A percentile compares a stretch with the other conserved stretches of the same genome.
Evolutionary conservation across 768 basidiomycete genomes (phyloP).

Genomic region (Pleurotus salmoneostramineus): DNA sequence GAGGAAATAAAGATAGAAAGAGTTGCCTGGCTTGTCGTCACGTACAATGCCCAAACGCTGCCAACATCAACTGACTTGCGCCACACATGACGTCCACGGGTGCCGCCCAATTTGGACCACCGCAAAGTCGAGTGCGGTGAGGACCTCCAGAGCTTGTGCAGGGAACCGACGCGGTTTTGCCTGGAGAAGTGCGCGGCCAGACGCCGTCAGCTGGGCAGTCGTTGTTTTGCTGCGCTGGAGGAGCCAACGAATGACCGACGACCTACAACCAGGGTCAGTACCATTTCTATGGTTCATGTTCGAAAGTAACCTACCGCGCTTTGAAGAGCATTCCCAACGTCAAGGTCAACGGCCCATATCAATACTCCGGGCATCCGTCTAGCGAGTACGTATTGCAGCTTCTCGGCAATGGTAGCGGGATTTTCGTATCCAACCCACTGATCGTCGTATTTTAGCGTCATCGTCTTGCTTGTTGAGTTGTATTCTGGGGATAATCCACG

Average conservation of each 20-base stretch:
- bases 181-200: slow-evolving; percentile 6
- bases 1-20: too few species aligned
- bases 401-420: slow-evolving; percentile 6
- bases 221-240: neutral
- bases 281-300: neutral
- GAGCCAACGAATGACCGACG: slow-evolving; percentile 2
- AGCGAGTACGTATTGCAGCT: slow-evolving; percentile 7
- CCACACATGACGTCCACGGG: slow-evolving; percentile 4
- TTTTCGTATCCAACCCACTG: slow-evolving; percentile 10
- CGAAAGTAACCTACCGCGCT: neutral
- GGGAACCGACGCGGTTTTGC: slow-evolving; percentile 3
- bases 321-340: slow-evolving; percentile 4
- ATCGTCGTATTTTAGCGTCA: slow-evolving; percentile 1
- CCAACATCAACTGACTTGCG: slow-evolving; percentile 4
- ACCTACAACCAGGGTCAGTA: slow-evolving; percentile 2
- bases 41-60: slow-evolving; percentile 7
- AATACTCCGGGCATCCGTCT: slow-evolving; percentile 8
- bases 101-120: slow-evolving; percentile 4
- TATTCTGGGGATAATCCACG: neutral
- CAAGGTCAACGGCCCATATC: slow-evolving; percentile 10
- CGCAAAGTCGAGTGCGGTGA: slow-evolving; percentile 2
- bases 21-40: too few species aligned
- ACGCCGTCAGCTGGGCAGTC: slow-evolving; percentile 8
- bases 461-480: slow-evolving; percentile 4
- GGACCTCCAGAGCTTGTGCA: slow-evolving; percentile 4